Conservation (phyloP, 140 eudicot genomes). For the Cichorium intybus region DNA sequence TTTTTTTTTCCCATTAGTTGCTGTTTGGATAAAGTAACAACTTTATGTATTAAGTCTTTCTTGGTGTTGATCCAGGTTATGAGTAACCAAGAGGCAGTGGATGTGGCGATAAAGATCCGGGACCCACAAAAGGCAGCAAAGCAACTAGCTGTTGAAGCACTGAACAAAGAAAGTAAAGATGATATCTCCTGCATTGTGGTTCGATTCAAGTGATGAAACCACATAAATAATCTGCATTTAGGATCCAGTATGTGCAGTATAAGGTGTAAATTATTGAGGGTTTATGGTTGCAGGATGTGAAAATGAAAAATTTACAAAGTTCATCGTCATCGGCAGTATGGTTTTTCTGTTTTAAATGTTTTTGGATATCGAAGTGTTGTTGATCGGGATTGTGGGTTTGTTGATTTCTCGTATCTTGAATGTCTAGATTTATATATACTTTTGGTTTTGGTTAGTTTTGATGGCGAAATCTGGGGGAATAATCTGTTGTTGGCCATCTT, state of each 20-base stretch:
- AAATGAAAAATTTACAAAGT: conserved; percentile 15
- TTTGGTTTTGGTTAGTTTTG: conserved; percentile 22
- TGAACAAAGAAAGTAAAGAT: conserved; percentile 74
- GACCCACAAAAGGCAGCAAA: conserved; percentile 86
- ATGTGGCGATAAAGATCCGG: conserved; percentile 63
- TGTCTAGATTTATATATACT: conserved; percentile 26
- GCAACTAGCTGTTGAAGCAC: conserved; percentile 62
- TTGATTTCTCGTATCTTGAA: conserved; percentile 41
- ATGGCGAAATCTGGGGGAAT: conserved; percentile 8
- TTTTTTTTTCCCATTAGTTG: too few relatives aligned
- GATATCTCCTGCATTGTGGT: conserved; percentile 82
- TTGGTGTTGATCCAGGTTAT: conserved; percentile 50
- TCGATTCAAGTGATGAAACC: conserved; percentile 51
- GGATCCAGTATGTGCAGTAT: conserved; percentile 36
- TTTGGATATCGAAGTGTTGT: conserved; percentile 3
- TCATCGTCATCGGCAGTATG: conserved; percentile 6
- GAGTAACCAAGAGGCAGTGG: conserved; percentile 85
- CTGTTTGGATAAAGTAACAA: too few relatives aligned
- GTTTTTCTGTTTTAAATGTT: conserved; percentile 1
- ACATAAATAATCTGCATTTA: not conserved
- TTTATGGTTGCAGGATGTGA: conserved; percentile 18
- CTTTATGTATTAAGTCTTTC: not conserved
- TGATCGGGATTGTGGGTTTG: conserved; percentile 16
- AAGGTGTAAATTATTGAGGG: conserved; percentile 48
- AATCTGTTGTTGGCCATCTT: not conserved